Base-by-base conservation (phyloP, 352 stramenopile species). In the Aphanomyces invadans region DNA sequence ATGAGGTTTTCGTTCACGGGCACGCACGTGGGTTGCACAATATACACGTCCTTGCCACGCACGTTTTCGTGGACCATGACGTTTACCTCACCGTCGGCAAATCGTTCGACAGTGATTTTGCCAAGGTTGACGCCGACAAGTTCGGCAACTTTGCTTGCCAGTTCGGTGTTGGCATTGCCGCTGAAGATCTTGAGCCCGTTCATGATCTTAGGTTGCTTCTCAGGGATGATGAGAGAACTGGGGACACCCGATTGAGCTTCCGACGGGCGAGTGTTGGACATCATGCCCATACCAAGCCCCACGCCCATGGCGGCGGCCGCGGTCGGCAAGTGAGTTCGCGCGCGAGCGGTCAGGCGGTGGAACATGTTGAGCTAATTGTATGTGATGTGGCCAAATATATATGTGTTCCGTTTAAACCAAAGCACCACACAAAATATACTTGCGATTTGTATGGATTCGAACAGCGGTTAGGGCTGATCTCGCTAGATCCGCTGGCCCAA, bases 1-100 rank as follows among this genome's bases (percentile, higher is more conserved):
- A 99, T 99, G 1, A 99, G 84, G 77, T 99, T 99, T 79, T 99
- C 97, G 79, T 99, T 99, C 64, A 99, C 97, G 38, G 96, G 96
- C 67, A 96, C 78, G 78, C 96, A 99, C 33, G 97, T 99, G 7
- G 97, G 96, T 82, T 99, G 97, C 49, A 99, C 93, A 70, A 99
- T 98, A 81, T 99, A 99, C 65, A 99, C 95, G 83, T 99, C 96
- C 75, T 99, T 99, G 65, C 97, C 97, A 65, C 97, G 94, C 72
- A 99, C 97, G 79, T 99, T 99, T 74, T 99, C 97, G 74, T 99
- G 95, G 69, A 99, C 96, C 83, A 98, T 97, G 70, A 99, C 92
- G 74, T 99, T 99, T 11, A 99, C 96, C 78, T 99, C 97, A 54
- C 97, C 97, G 74, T 99, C 97, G n/a, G 96, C 96, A 73, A 99